Evolutionary conservation across 495 filamentous ascomycete genomes (phyloP), one percentile per base, ranked within the genome.

Genomic region (Aspergillus conjunctus): DNA sequence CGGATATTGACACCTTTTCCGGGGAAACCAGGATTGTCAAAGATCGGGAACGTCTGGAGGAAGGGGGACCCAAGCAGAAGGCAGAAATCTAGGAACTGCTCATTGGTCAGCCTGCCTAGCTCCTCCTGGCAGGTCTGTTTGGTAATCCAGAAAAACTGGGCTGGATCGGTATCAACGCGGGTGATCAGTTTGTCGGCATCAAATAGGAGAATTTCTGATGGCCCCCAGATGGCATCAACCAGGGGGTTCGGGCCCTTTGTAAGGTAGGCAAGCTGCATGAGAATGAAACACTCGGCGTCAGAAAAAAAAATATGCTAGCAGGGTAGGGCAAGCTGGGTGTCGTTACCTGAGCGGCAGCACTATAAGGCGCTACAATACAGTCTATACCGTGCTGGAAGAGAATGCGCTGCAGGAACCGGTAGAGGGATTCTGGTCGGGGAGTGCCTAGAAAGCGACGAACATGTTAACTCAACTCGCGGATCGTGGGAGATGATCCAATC

Each of bases 321-420:
- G 15, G 3, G 20, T 15, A 18, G 18, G 37, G 15, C 17, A 21
- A 18, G 26, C 12, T 37, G 26, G 2, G n/a, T 3, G 39, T 56
- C 21, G 62, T 62, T 75, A 96, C 92, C 84, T 98, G 93, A 51
- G 92, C 90, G 61, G 89, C 87, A 46, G 93, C 91, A 67, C 87
- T 90, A 74, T 93, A 97, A 4, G 94, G 95, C 14, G 95, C 89
- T 52, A 97, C 90, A 52, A 91, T 83, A 70, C 92, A 96, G 39
- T 90, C 81, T 44, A 97, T 77, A 5, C 81, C 81, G 58, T 87
- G 81, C 56, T 89, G 80, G 57, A 80, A 74, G 33, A 98, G 80
- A 33, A 92, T 85, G 41, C 81, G 77, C 72, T 93, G 91, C 17
- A 99, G 76, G 57, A 89, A 85, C 32, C 83, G 85, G 65, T 87